Evolutionary conservation across 331 rosid genomes (phyloP).

Genomic region (Quercus lobata): DNA sequence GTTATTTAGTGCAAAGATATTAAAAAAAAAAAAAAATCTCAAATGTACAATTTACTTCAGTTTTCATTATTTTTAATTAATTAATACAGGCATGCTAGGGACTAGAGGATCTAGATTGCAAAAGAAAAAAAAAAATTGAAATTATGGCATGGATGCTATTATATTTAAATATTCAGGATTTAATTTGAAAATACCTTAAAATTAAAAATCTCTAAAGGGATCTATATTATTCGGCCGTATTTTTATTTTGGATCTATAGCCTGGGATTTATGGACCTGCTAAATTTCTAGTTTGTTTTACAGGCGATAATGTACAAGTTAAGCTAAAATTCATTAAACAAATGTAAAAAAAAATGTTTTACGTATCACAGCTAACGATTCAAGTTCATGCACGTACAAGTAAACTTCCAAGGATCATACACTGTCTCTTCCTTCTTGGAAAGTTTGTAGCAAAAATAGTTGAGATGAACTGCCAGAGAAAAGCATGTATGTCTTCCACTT

Average conservation of each 20-base stretch:
- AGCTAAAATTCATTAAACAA: not conserved
- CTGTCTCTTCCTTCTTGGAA: not conserved
- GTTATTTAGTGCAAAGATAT: too few relatives aligned
- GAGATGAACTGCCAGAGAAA: not conserved
- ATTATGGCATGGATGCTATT: too few relatives aligned
- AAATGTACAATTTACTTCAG: too few relatives aligned
- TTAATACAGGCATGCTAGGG: too few relatives aligned
- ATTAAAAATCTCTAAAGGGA: too few relatives aligned
- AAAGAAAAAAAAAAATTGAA: too few relatives aligned
- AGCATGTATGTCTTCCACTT: not conserved
- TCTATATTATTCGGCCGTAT: too few relatives aligned
- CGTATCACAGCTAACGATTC: not conserved
- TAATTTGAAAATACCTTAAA: too few relatives aligned
- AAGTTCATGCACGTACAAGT: not conserved
- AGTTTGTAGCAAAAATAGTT: not conserved
- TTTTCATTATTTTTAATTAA: too few relatives aligned
- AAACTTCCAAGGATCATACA: not conserved
- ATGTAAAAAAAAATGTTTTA: not conserved
- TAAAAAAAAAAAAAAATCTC: too few relatives aligned
- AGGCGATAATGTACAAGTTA: not conserved
- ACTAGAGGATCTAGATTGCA: too few relatives aligned
- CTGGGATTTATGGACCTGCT: not conserved
- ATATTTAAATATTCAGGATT: too few relatives aligned
- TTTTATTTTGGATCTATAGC: not conserved
- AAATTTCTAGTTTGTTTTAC: not conserved